A percentile compares a stretch with the other conserved stretches of the same genome.
Evolutionary conservation across 176 grass and related monocot genomes (phyloP).

Genomic region (sorghum (Sorghum bicolor)): DNA sequence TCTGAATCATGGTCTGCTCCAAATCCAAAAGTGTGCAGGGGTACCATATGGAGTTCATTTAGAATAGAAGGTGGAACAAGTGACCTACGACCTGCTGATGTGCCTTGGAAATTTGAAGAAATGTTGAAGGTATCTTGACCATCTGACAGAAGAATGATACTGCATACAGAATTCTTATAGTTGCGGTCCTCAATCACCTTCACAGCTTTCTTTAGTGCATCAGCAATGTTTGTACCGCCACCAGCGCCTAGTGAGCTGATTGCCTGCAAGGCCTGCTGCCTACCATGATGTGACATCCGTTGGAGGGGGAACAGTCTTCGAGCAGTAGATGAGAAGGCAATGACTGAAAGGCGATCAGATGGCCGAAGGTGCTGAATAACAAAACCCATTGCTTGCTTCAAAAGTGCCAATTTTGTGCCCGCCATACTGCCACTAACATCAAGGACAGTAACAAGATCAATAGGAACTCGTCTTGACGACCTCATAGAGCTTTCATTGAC

Average conservation of each 20-base stretch:
- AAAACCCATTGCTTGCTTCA: constrained; percentile 95
- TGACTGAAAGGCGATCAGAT: constrained; percentile 84
- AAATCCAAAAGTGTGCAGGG: constrained; percentile 92
- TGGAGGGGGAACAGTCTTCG: constrained; percentile 70
- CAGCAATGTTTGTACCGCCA: constrained; percentile 89
- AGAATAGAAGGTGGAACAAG: constrained; percentile 57
- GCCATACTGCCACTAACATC: constrained; percentile 97
- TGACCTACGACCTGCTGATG: constrained; percentile 37
- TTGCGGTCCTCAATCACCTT: constrained; percentile 83
- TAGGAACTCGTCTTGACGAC: constrained; percentile 55
- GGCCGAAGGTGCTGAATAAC: constrained; percentile 90
- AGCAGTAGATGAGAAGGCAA: constrained; percentile 84
- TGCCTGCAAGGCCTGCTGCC: constrained; percentile 63
- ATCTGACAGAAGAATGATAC: constrained; percentile 91
- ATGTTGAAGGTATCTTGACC: constrained; percentile 83
- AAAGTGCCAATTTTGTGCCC: constrained; percentile 77
- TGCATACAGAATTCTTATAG: constrained; percentile 79
- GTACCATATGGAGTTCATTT: constrained; percentile 38
- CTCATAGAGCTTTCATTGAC: constrained; percentile 26
- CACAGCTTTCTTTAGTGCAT: constrained; percentile 71
- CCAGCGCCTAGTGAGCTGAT: constrained; percentile 69
- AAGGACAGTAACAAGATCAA: constrained; percentile 90
- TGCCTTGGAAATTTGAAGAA: constrained; percentile 49
- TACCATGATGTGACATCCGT: constrained; percentile 76
- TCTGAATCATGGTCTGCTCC: constrained; percentile 79